A percentile compares a stretch with the other conserved stretches of the same genome.
Conservation (phyloP, 2,329 filamentous ascomycete species). For the Aspergillus cejpii region DNA sequence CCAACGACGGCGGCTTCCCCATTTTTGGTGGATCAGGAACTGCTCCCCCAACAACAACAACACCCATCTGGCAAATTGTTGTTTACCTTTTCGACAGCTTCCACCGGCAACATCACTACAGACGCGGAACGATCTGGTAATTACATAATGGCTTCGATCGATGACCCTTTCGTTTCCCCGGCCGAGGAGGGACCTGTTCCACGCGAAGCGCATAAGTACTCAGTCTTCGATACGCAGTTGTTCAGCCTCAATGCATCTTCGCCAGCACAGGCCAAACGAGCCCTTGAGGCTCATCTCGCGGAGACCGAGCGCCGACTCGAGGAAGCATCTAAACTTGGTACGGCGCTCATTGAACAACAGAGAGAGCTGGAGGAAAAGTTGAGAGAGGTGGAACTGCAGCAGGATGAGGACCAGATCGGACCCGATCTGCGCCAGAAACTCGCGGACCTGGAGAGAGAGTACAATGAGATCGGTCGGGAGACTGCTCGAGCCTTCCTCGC, state of each 20-base stretch:
- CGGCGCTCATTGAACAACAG: conserved; percentile 77
- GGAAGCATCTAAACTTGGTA: conserved; percentile 83
- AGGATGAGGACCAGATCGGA: conserved; percentile 69
- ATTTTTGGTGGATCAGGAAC: conserved; percentile 6
- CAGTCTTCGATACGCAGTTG: conserved; percentile 71
- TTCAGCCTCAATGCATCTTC: conserved; percentile 77
- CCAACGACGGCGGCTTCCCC: conserved; percentile 21
- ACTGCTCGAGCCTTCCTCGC: conserved; percentile 81
- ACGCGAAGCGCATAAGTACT: conserved; percentile 60
- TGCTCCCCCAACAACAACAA: conserved; percentile 1
- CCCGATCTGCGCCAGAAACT: conserved; percentile 77
- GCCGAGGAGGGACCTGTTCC: conserved; percentile 40
- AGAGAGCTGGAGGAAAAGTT: conserved; percentile 74
- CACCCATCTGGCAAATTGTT: conserved; percentile 3
- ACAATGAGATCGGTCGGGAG: conserved; percentile 86
- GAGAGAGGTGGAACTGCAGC: conserved; percentile 72
- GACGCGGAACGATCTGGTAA: conserved; percentile 12
- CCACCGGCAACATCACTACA: conserved; percentile 7
- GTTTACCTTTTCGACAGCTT: conserved; percentile 7
- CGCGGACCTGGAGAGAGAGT: conserved; percentile 83
- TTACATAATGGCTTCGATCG: conserved; percentile 26
- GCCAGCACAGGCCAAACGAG: conserved; percentile 77
- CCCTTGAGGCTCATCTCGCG: conserved; percentile 81
- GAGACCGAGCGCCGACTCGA: conserved; percentile 89
- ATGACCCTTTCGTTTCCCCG: conserved; percentile 55